phyloP scores from a whole-genome alignment of 345 rosid genomes.

The Aegle marmelos region DNA sequence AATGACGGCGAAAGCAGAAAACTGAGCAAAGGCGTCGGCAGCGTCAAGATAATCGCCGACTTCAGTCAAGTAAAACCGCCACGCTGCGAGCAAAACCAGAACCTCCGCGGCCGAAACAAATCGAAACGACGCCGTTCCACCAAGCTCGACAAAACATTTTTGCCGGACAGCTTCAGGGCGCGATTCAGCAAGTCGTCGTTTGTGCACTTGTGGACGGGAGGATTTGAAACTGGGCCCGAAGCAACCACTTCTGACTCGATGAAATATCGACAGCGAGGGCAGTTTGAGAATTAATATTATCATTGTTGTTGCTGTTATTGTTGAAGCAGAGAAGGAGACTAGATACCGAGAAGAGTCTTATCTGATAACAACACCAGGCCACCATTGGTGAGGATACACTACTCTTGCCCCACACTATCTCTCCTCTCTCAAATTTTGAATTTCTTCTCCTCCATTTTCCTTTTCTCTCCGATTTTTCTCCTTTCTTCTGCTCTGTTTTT shows the following conservation, averaged over 20 bases:
- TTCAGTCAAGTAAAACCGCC: slow-evolving; percentile 5
- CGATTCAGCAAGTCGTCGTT: not conserved
- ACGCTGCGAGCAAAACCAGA: slow-evolving; percentile 5
- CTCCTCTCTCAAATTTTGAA: slow-evolving; percentile 5
- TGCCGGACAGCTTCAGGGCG: not conserved
- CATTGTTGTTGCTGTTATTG: too few species aligned
- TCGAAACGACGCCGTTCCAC: not conserved
- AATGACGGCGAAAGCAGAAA: slow-evolving; percentile 2
- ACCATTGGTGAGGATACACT: slow-evolving; percentile 21
- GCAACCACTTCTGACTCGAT: not conserved
- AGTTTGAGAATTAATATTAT: too few species aligned
- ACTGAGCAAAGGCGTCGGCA: slow-evolving; percentile 1
- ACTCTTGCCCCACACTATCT: slow-evolving; percentile 29
- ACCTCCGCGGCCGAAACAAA: slow-evolving; percentile 2
- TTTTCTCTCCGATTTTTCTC: not conserved
- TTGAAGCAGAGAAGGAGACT: slow-evolving; percentile 14
- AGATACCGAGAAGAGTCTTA: slow-evolving; percentile 1
- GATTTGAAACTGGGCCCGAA: not conserved
- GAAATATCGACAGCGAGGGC: slow-evolving; percentile 6
- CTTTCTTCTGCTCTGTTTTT: too few species aligned
- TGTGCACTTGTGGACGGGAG: not conserved
- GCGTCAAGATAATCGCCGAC: not conserved
- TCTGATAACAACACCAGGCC: slow-evolving; percentile 21
- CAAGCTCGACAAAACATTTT: not conserved
- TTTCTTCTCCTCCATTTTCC: not conserved